Evolutionary conservation across 352 stramenopile species (phyloP), one percentile per base, ranked within the genome.

Genomic region (Phytophthora pinifolia): DNA sequence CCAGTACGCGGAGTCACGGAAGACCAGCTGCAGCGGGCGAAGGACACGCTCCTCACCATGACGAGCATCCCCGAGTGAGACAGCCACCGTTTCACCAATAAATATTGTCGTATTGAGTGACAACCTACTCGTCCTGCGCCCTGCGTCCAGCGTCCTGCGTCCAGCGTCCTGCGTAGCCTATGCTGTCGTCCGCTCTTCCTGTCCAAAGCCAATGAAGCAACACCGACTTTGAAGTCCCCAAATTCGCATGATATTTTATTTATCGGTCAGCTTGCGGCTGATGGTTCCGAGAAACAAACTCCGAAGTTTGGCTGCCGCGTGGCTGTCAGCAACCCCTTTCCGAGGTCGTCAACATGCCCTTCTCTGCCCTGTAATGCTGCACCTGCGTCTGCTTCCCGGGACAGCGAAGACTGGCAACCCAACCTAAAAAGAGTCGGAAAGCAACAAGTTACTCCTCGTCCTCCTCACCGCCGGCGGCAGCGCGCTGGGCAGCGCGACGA

Each of bases 401-500:
- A 27, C 22, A 27, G 22, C 22, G 22, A 27, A 27, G 22, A 0
- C 22, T 27, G 22, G 22, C 35, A 25, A 32, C n/a, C 33, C 57
- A 41, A 54, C 43, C 48, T 34, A 56, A 46, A 65, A 29, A 56
- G 55, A 69, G 47, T 27, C 38, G 45, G 41, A 62, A 59, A 31
- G 29, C 6, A 25, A 13, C 25, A 31, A 65, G 70, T 89, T 93
- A 92, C 65, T 92, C 83, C 55, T 94, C 85, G 63, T 94, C 84
- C 47, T 92, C 83, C 29, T 70, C 94, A 56, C 89, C 94, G 62
- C 86, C 89, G 54, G 89, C 92, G 32, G 94, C 94, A 54, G 94
- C 94, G 68, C 93, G 94, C 65, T 95, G 85, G 18, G 93, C 94
- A 48, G 93, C 93, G 74, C 96, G 84, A 76, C 96, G 91, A 81